Evolutionary conservation across 2,329 filamentous ascomycete genomes (phyloP).

Genomic region (Chaetomiaceae sp.): DNA sequence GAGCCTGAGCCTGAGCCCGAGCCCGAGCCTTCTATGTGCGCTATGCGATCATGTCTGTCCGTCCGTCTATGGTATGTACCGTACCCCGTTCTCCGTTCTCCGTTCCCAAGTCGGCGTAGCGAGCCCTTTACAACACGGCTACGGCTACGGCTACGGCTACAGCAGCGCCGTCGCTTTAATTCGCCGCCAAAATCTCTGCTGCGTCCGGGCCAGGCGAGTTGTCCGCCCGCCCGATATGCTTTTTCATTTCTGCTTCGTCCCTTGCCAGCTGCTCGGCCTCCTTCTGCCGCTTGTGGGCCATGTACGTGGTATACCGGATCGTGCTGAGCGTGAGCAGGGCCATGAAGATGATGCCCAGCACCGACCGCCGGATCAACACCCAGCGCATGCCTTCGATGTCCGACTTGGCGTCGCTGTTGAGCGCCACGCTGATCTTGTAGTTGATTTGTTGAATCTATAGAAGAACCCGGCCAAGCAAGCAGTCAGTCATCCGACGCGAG

Average conservation of each 20-base stretch:
- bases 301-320: conserved; percentile 57
- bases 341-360: conserved; percentile 63
- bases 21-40: too few species aligned
- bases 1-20: too few species aligned
- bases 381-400: conserved; percentile 89
- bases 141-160: too few species aligned
- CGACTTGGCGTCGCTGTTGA: conserved; percentile 86
- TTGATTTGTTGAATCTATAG: conserved; percentile 94
- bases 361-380: conserved; percentile 66
- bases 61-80: too few species aligned
- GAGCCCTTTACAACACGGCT: too few species aligned
- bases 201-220: conserved; percentile 47
- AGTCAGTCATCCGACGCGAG: too few species aligned
- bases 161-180: too few species aligned
- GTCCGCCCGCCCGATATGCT: conserved; percentile 44
- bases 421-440: conserved; percentile 87
- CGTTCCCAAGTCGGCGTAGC: too few species aligned
- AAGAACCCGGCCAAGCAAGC: too few species aligned
- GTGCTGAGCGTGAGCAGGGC: conserved; percentile 56
- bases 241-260: conserved; percentile 40
- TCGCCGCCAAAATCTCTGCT: conserved; percentile 55
- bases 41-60: too few species aligned
- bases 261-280: conserved; percentile 39
- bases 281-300: conserved; percentile 46
- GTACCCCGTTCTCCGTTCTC: too few species aligned